phyloP scores from a whole-genome alignment of 495 filamentous ascomycete genomes.

The Xanthoparmelia taractica region DNA sequence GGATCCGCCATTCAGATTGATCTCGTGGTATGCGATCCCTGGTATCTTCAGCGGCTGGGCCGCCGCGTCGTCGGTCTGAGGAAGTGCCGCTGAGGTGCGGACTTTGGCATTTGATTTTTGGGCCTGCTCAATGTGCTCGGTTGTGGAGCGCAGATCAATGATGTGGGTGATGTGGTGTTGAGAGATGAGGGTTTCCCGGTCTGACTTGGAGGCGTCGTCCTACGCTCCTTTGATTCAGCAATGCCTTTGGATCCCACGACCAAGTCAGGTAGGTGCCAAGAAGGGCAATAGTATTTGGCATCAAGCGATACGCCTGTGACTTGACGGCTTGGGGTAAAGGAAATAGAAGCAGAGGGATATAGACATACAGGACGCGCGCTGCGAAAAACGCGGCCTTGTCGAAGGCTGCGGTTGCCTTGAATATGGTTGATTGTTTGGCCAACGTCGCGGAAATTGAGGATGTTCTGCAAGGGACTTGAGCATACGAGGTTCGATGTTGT shows the following conservation, averaged over 20 bases:
- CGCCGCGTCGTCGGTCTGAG: constrained; percentile 39
- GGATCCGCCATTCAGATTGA: constrained; percentile 64
- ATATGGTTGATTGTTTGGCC: constrained; percentile 57
- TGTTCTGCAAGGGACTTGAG: constrained; percentile 47
- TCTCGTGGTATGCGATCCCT: constrained; percentile 49
- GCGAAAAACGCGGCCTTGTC: constrained; percentile 62
- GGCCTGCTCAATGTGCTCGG: constrained; percentile 65
- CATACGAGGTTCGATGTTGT: not conserved
- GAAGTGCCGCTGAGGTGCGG: constrained; percentile 33
- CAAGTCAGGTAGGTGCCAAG: not conserved
- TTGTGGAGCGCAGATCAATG: constrained; percentile 72
- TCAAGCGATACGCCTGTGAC: not conserved
- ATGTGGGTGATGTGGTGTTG: constrained; percentile 60
- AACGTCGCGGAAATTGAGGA: constrained; percentile 82
- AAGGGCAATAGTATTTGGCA: not conserved
- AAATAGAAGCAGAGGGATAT: not conserved
- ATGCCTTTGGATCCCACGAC: not conserved
- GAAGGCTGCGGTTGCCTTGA: constrained; percentile 40
- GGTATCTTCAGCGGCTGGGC: constrained; percentile 47
- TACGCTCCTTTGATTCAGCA: not conserved
- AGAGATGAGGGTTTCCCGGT: constrained; percentile 51
- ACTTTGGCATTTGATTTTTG: constrained; percentile 46
- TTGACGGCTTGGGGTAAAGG: not conserved
- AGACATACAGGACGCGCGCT: constrained; percentile 44
- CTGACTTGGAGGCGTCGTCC: constrained; percentile 62